Conservation (phyloP, 495 filamentous ascomycete species). For the Penicillium subrubescens region DNA sequence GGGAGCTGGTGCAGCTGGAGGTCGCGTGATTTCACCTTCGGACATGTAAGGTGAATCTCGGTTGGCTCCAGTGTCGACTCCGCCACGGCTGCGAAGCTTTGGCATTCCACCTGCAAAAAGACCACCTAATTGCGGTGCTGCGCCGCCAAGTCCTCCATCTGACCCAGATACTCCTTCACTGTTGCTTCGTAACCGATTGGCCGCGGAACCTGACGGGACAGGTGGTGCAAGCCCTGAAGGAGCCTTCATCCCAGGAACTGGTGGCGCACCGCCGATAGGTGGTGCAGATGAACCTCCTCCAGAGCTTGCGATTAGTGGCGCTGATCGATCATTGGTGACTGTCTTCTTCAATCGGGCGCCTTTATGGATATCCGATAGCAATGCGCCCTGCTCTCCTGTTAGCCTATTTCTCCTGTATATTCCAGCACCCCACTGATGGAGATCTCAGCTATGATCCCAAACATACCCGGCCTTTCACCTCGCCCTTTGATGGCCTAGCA, state of each 20-base stretch:
- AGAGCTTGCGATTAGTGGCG: constrained; percentile 64
- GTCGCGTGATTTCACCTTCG: constrained; percentile 67
- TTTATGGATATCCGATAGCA: constrained; percentile 89
- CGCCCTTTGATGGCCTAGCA: constrained; percentile 46
- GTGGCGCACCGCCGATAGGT: constrained; percentile 71
- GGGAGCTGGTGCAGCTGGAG: constrained; percentile 49
- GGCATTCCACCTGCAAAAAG: constrained; percentile 95
- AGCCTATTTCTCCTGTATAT: not conserved
- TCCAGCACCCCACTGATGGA: not conserved
- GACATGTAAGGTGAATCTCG: constrained; percentile 76
- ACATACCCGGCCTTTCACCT: constrained; percentile 59
- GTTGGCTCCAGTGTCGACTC: constrained; percentile 85
- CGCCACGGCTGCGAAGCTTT: constrained; percentile 86
- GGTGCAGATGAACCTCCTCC: constrained; percentile 59
- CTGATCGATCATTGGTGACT: constrained; percentile 93
- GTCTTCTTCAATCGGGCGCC: constrained; percentile 80
- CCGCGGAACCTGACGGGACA: constrained; percentile 55
- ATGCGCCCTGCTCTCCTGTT: constrained; percentile 63
- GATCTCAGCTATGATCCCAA: constrained; percentile 2
- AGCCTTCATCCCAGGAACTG: constrained; percentile 70
- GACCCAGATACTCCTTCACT: constrained; percentile 64
- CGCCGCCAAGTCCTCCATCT: constrained; percentile 43
- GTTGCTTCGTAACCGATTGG: constrained; percentile 74
- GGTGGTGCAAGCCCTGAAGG: constrained; percentile 76
- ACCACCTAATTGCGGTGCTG: constrained; percentile 77